Percentiles rank a stretch among this genome's conserved stretches.
phyloP scores from a whole-genome alignment of 2,329 filamentous ascomycete species.

The Sordariomycetes sp. region DNA sequence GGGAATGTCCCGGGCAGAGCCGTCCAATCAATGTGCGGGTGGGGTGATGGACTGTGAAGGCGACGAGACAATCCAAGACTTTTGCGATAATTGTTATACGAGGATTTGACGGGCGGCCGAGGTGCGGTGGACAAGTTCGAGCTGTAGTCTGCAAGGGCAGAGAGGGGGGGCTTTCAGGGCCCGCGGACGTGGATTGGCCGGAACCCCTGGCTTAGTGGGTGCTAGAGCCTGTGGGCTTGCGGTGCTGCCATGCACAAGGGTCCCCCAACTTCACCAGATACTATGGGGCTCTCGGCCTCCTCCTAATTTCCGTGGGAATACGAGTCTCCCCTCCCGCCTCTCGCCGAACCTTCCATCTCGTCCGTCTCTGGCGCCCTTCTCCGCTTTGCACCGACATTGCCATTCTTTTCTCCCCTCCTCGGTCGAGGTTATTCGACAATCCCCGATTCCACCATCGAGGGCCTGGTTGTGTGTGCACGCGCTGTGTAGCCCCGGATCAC shows the following conservation, averaged over 20 bases:
- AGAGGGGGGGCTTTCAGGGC: neutral
- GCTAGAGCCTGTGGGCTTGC: neutral
- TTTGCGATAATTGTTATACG: too few species aligned
- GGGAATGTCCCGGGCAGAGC: too few species aligned
- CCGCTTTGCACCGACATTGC: neutral
- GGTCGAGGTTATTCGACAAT: neutral
- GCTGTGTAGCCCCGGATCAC: conserved; percentile 1
- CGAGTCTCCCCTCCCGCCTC: neutral
- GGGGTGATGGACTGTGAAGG: too few species aligned
- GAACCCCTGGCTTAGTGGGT: neutral
- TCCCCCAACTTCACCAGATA: neutral
- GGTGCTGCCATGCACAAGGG: neutral
- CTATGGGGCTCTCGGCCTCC: neutral
- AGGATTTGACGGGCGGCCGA: too few species aligned
- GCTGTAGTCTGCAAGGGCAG: neutral
- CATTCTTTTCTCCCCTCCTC: neutral
- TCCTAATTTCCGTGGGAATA: neutral
- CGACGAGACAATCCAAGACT: too few species aligned
- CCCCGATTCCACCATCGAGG: neutral
- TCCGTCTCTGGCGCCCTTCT: neutral
- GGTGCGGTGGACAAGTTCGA: too few species aligned
- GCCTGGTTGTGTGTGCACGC: neutral
- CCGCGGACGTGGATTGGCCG: neutral
- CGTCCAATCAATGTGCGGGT: too few species aligned
- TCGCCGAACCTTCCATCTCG: neutral